Evolutionary conservation across 2,329 filamentous ascomycete genomes (phyloP).

Genomic region (Botrytis fabae): DNA sequence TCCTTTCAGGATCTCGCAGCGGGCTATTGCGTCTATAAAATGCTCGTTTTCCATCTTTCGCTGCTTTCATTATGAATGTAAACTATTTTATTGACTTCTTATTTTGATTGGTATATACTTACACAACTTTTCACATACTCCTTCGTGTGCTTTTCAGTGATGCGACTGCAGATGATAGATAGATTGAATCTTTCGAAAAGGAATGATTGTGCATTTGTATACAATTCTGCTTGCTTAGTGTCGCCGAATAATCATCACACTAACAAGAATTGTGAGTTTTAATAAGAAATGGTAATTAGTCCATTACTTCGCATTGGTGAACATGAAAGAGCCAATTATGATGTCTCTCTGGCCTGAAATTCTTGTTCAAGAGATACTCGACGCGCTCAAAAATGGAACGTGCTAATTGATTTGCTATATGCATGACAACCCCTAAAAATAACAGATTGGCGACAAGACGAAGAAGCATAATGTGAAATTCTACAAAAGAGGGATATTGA

Average conservation of each 20-base stretch:
- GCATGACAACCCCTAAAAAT: background rate
- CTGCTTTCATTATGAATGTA: background rate
- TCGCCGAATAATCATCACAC: background rate
- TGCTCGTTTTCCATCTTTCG: background rate
- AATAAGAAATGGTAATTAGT: background rate
- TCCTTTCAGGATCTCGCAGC: background rate
- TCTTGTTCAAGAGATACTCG: no score
- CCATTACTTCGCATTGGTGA: background rate
- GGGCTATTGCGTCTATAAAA: background rate
- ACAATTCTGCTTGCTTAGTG: background rate
- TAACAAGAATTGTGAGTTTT: background rate
- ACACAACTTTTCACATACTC: background rate
- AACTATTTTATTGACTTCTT: background rate
- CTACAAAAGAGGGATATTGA: background rate
- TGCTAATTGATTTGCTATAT: background rate
- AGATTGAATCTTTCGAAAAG: no score
- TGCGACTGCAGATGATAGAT: no score
- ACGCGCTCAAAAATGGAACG: background rate
- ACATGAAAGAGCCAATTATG: background rate
- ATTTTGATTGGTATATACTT: background rate
- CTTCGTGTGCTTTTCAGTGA: no score
- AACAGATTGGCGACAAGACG: background rate
- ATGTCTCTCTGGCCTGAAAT: background rate
- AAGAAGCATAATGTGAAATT: background rate
- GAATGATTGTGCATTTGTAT: background rate